phyloP scores from a whole-genome alignment of 1,284 basidiomycete species.

The Psilocybe mexicana region DNA sequence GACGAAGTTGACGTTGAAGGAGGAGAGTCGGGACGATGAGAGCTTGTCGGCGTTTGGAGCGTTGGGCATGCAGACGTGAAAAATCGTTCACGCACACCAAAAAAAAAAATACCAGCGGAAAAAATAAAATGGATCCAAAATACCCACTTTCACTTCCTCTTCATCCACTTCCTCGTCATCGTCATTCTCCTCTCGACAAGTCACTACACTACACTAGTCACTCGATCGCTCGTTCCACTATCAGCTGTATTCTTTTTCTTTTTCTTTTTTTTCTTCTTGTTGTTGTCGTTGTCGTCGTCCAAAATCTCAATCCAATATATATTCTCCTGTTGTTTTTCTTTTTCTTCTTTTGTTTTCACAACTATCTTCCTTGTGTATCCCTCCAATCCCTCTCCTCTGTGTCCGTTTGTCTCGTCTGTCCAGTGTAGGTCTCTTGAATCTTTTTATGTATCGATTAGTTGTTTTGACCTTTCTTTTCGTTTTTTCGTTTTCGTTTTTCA shows the following conservation, averaged over 20 bases:
- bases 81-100: neutral
- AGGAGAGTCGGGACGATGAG: slow-evolving; percentile 16
- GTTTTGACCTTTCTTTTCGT: neutral
- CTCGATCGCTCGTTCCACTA: too few relatives aligned
- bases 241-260: too few relatives aligned
- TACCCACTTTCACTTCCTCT: too few relatives aligned
- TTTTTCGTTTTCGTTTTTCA: neutral
- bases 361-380: neutral
- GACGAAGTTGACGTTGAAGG: slow-evolving; percentile 13
- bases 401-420: neutral
- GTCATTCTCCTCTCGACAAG: too few relatives aligned
- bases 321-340: too few relatives aligned
- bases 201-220: too few relatives aligned
- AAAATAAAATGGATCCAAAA: too few relatives aligned
- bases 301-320: too few relatives aligned
- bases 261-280: too few relatives aligned
- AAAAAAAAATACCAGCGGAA: too few relatives aligned
- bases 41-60: slow-evolving; percentile 13
- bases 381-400: neutral
- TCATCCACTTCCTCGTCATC: too few relatives aligned
- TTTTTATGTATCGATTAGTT: neutral
- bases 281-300: too few relatives aligned
- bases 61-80: slow-evolving; percentile 22
- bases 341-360: neutral
- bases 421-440: neutral